Percentiles rank a stretch among this genome's conserved stretches.
Evolutionary conservation across 495 filamentous ascomycete species (phyloP).

Genomic region (Neurospora sp.): DNA sequence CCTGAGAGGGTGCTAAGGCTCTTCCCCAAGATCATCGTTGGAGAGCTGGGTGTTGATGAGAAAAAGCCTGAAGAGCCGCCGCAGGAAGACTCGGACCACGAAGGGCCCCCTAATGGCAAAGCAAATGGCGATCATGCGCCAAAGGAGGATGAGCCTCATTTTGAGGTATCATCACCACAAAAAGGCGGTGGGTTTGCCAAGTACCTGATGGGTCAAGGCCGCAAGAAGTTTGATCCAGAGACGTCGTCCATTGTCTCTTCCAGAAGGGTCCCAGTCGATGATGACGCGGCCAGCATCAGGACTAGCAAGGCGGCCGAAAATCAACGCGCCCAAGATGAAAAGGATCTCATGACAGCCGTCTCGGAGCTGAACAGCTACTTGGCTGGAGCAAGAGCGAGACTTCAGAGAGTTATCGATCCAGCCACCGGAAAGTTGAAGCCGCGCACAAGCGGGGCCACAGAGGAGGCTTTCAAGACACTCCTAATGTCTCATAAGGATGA

Average conservation of each 20-base stretch:
- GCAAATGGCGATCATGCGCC: constrained; percentile 29
- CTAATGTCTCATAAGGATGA: constrained; percentile 38
- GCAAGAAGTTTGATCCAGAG: constrained; percentile 42
- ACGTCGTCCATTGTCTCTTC: constrained; percentile 57
- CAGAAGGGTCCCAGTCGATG: constrained; percentile 33
- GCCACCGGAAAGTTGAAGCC: constrained; percentile 62
- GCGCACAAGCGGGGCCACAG: constrained; percentile 41
- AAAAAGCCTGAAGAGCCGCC: constrained; percentile 24
- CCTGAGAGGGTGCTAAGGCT: constrained; percentile 80
- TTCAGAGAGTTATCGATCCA: constrained; percentile 72
- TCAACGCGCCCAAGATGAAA: constrained; percentile 50
- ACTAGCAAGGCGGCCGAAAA: constrained; percentile 24
- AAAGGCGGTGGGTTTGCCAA: constrained; percentile 37
- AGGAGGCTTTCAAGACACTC: constrained; percentile 41
- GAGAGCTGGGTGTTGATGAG: constrained; percentile 48
- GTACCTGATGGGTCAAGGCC: constrained; percentile 40
- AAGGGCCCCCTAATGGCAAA: constrained; percentile 38
- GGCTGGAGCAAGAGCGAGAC: constrained; percentile 66
- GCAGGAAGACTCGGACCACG: constrained; percentile 27
- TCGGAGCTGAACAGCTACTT: constrained; percentile 76
- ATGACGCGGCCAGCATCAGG: constrained; percentile 38
- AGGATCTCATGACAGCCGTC: constrained; percentile 71
- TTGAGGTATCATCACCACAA: constrained; percentile 29
- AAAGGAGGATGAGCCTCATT: constrained; percentile 19
- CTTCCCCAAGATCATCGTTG: constrained; percentile 76